Evolutionary conservation across 495 filamentous ascomycete species (phyloP), one percentile per base, ranked within the genome.

Genomic region (Penicillium herquei): DNA sequence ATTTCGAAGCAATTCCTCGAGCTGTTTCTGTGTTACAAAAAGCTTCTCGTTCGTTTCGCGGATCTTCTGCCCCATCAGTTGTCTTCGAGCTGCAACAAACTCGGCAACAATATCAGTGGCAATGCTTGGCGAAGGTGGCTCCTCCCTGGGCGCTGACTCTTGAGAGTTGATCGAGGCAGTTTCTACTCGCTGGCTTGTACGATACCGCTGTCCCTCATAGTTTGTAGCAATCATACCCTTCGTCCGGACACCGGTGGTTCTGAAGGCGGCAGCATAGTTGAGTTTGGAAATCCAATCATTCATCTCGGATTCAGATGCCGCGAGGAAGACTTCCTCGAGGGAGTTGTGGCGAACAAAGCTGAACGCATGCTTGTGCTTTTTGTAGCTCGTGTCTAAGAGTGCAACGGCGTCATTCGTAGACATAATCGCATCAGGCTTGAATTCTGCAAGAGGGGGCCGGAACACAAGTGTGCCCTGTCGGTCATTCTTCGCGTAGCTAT

Each of bases 281-380:
- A 99, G 80, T 61, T 96, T 96, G 6, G 88, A 90, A 21, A 99
- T 74, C 94, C 94, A 99, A 64, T 99, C 94, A 64, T 97, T 95
- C 84, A 96, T 90, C 49, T 98, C 95, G 3, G 76, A 72, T 56
- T 98, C 95, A 31, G 81, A 88, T 56, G 95, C 89, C 3, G 94
- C 92, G 17, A 99, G 78, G 51, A 99, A 89, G 11, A 89, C 86
- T 66, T 99, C 94, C 65, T 98, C 93, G 14, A 95, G 74, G 0
- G 90, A 87, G 49, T 91, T 90, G 54, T 91, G 90, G n/a, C 90
- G 81, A 42, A 96, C 87, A 59, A 96, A 92, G 6, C 92, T 78
- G 66, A 99, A 96, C 0, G 95, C 91, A 68, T 98, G 81, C 69
- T 98, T 99, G 70, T 99, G 94, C 68, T 95, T 97, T 68, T 85